Conservation (phyloP, 306 rosid genomes). For the Notholithocarpus densiflorus region DNA sequence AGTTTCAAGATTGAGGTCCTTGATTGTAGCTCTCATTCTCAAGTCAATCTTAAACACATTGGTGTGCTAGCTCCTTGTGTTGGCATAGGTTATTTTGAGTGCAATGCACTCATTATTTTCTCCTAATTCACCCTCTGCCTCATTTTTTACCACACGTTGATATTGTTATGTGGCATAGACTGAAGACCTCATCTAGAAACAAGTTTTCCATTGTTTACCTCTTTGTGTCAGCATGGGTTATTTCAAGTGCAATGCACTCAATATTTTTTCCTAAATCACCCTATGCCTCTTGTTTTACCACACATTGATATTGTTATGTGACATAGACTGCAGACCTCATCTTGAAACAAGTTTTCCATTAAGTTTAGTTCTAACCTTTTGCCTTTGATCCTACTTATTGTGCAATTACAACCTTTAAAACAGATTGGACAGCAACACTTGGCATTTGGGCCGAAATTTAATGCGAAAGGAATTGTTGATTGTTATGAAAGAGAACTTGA, state of each 20-base stretch:
- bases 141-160: not conserved
- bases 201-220: not conserved
- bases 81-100: not conserved
- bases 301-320: not conserved
- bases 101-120: slow-evolving; percentile 6
- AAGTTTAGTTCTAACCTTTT: slow-evolving; percentile 8
- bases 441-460: slow-evolving; percentile 84
- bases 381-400: slow-evolving; percentile 6
- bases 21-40: not conserved
- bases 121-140: not conserved
- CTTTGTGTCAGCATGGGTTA: too few species aligned
- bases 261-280: too few species aligned
- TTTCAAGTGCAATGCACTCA: too few species aligned
- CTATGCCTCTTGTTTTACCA: slow-evolving; percentile 1
- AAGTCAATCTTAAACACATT: not conserved
- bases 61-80: not conserved
- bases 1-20: not conserved
- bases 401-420: slow-evolving; percentile 15
- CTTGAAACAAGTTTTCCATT: not conserved
- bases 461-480: slow-evolving; percentile 78
- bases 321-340: slow-evolving; percentile 3
- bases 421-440: slow-evolving; percentile 82
- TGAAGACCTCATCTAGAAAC: slow-evolving; percentile 1
- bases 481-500: slow-evolving; percentile 73
- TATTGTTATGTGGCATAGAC: not conserved